phyloP scores from a whole-genome alignment of 176 grass and related monocot species.

The Oropetium thomaeum region DNA sequence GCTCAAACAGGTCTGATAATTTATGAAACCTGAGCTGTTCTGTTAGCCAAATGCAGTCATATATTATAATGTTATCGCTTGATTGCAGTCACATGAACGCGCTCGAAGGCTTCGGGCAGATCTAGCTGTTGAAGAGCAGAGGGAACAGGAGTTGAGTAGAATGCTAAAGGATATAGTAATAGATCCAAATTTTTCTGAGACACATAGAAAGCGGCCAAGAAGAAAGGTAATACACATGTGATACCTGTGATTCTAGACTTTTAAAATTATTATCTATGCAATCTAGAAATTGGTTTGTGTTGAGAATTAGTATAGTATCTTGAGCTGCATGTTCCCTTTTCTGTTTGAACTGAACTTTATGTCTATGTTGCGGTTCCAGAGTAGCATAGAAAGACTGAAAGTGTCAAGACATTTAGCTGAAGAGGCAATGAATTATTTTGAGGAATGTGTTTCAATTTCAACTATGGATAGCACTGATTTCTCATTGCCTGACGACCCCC shows the following conservation, averaged over 20 bases:
- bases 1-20: slow-evolving; percentile 63
- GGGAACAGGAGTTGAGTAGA: slow-evolving; percentile 74
- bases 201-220: slow-evolving; percentile 42
- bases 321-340: background rate
- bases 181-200: slow-evolving; percentile 45
- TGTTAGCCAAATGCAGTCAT: background rate
- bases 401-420: slow-evolving; percentile 81
- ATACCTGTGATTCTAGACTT: slow-evolving; percentile 16
- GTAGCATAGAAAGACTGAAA: slow-evolving; percentile 57
- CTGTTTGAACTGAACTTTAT: background rate
- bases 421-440: slow-evolving; percentile 94
- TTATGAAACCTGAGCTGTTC: background rate
- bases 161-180: slow-evolving; percentile 74
- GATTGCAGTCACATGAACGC: slow-evolving; percentile 72
- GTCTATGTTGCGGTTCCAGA: slow-evolving; percentile 35
- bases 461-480: slow-evolving; percentile 85
- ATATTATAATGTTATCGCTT: slow-evolving; percentile 28
- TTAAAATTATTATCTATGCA: background rate
- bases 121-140: slow-evolving; percentile 88
- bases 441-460: slow-evolving; percentile 91
- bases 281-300: background rate
- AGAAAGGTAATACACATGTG: slow-evolving; percentile 53
- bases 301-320: background rate
- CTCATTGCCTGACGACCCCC: slow-evolving; percentile 70
- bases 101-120: slow-evolving; percentile 68